phyloP scores from a whole-genome alignment of 345 rosid genomes.

The Odontarrhena argentea region DNA sequence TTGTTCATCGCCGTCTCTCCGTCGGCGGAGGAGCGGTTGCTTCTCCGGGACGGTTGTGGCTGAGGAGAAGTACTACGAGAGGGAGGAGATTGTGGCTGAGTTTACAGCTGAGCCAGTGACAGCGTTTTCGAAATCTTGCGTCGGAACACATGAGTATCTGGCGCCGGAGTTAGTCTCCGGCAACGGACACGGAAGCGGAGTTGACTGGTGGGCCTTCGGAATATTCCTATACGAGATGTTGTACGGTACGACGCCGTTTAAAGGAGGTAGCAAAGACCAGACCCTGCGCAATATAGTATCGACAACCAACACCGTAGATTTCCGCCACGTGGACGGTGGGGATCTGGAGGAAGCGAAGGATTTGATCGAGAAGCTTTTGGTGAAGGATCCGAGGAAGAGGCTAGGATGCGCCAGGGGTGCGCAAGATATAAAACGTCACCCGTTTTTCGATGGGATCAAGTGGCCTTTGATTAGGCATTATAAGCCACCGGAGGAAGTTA shows the following conservation, averaged over 20 bases:
- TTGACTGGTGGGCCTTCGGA: slow-evolving; percentile 98
- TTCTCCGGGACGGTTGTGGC: slow-evolving; percentile 32
- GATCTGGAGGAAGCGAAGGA: slow-evolving; percentile 58
- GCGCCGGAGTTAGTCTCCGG: slow-evolving; percentile 87
- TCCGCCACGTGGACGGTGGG: slow-evolving; percentile 43
- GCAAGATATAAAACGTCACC: slow-evolving; percentile 74
- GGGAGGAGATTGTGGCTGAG: slow-evolving; percentile 45
- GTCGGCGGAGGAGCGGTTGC: slow-evolving; percentile 35
- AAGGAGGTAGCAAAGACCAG: slow-evolving; percentile 66
- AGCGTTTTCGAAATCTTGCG: slow-evolving; percentile 69
- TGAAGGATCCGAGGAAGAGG: slow-evolving; percentile 73
- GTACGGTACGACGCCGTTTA: slow-evolving; percentile 81
- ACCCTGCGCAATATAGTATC: slow-evolving; percentile 73
- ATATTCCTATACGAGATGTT: slow-evolving; percentile 67
- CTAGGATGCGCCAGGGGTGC: slow-evolving; percentile 82
- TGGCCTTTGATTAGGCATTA: slow-evolving; percentile 83
- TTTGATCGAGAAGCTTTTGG: slow-evolving; percentile 69
- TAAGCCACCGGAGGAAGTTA: slow-evolving; percentile 71
- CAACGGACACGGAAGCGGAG: slow-evolving; percentile 83
- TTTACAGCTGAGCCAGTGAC: slow-evolving; percentile 65
- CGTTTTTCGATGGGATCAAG: slow-evolving; percentile 68
- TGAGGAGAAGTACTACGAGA: slow-evolving; percentile 19
- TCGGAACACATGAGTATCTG: slow-evolving; percentile 93
- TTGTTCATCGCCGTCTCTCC: slow-evolving; percentile 31
- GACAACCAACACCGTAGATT: slow-evolving; percentile 42